Evolutionary conservation across 2,329 filamentous ascomycete species (phyloP).

Genomic region (Aspergillus sp.): DNA sequence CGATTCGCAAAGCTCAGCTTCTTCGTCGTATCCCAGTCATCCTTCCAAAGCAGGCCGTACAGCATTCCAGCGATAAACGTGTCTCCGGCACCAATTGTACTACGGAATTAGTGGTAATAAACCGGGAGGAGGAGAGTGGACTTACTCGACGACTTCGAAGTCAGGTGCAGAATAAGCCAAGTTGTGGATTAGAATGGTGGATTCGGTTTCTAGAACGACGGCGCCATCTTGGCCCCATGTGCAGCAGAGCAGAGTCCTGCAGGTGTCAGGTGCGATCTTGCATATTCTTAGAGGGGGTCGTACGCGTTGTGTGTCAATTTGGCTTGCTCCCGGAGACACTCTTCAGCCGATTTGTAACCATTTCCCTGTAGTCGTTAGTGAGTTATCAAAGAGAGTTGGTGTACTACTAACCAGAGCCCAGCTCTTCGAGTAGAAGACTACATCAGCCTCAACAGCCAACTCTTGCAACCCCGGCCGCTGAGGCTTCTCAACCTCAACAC

Average conservation of each 20-base stretch:
- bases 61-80: constrained; percentile 68
- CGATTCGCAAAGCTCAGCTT: constrained; percentile 57
- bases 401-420: constrained; percentile 57
- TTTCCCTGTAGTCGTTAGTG: constrained; percentile 13
- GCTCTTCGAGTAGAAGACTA: constrained; percentile 65
- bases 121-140: constrained; percentile 4
- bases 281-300: constrained; percentile 10
- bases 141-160: constrained; percentile 54
- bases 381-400: not conserved
- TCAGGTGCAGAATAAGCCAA: constrained; percentile 37
- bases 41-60: constrained; percentile 51
- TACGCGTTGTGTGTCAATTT: constrained; percentile 41
- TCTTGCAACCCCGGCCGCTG: constrained; percentile 52
- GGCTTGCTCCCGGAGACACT: constrained; percentile 46
- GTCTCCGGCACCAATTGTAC: constrained; percentile 66
- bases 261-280: too few species aligned
- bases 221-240: constrained; percentile 56
- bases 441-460: constrained; percentile 57
- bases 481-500: constrained; percentile 68
- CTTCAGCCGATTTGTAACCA: constrained; percentile 43
- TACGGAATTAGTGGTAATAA: constrained; percentile 27
- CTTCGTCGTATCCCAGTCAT: constrained; percentile 43
- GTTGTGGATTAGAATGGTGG: constrained; percentile 31
- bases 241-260: constrained; percentile 42
- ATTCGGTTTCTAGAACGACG: constrained; percentile 37